A percentile compares a stretch with the other conserved stretches of the same genome.
Evolutionary conservation across 2,329 filamentous ascomycete species (phyloP).

Genomic region (Hortaea sp.): DNA sequence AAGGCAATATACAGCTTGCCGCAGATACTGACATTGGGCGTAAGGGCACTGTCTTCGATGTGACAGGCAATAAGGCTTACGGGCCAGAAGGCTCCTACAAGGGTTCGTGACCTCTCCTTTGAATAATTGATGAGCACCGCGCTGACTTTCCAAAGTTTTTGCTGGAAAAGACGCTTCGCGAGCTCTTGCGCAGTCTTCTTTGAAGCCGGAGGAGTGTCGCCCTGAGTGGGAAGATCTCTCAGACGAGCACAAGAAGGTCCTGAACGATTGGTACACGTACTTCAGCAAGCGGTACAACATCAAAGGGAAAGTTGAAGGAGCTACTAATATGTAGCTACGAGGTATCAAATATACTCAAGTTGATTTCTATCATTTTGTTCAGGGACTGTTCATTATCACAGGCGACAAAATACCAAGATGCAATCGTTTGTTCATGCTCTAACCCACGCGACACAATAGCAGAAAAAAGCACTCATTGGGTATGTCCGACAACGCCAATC

Average conservation of each 20-base stretch:
- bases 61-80: constrained; percentile 81
- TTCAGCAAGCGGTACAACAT: constrained; percentile 97
- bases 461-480: constrained; percentile 20
- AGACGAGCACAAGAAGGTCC: constrained; percentile 73
- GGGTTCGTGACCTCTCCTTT: constrained; percentile 42
- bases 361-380: too few relatives aligned
- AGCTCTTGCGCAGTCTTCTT: constrained; percentile 75
- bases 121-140: background rate
- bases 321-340: constrained; percentile 16
- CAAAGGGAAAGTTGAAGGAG: constrained; percentile 46
- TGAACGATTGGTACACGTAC: constrained; percentile 91
- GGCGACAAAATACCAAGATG: background rate
- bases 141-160: constrained; percentile 58
- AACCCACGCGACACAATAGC: background rate
- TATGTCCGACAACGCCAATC: constrained; percentile 19
- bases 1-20: background rate
- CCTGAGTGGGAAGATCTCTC: constrained; percentile 74
- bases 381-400: too few relatives aligned
- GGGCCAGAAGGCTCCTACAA: constrained; percentile 72
- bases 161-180: constrained; percentile 93
- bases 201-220: constrained; percentile 71
- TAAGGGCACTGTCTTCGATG: constrained; percentile 88
- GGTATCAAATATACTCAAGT: too few relatives aligned
- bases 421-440: background rate
- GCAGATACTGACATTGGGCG: background rate